These are phyloP conservation scores for Epichloe sylvatica DNA, from an alignment of 2,329 filamentous ascomycete genomes.

Conservation along the genomic window DNA sequence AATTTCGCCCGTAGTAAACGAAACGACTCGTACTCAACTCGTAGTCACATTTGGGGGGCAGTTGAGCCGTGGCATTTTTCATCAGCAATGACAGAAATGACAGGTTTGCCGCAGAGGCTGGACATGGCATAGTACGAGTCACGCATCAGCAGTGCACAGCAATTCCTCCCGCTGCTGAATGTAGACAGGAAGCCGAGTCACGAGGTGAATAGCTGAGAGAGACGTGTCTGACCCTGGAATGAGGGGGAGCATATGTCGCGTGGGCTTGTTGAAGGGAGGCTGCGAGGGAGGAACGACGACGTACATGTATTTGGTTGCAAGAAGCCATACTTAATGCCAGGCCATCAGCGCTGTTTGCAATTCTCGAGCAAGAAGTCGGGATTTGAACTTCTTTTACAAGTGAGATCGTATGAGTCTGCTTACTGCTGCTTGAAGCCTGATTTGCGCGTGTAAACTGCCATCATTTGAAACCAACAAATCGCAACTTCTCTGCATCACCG, in stretches of 20 bases:
- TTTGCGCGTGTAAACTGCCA: no score
- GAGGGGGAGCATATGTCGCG: not conserved
- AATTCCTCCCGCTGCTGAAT: not conserved
- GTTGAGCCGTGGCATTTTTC: not conserved
- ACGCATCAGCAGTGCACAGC: not conserved
- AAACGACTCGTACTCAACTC: not conserved
- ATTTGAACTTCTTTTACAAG: not conserved
- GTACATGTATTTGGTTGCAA: not conserved
- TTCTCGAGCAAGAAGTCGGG: not conserved
- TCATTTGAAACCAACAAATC: no score
- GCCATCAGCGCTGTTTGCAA: not conserved
- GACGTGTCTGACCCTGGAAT: constrained; percentile 2
- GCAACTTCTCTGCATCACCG: not conserved
- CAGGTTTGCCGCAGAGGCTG: not conserved
- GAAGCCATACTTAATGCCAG: not conserved
- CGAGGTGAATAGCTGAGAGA: not conserved
- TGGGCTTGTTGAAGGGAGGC: constrained; percentile 1
- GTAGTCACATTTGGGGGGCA: not conserved
- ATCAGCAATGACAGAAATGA: not conserved
- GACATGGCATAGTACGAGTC: not conserved
- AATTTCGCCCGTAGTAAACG: not conserved
- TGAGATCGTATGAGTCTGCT: not conserved
- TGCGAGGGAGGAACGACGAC: not conserved
- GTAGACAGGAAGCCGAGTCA: not conserved
- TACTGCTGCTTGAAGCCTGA: no score